These are phyloP conservation scores for Fusarium stilboides DNA, from an alignment of 2,329 filamentous ascomycete species.

Conservation along the genomic window DNA sequence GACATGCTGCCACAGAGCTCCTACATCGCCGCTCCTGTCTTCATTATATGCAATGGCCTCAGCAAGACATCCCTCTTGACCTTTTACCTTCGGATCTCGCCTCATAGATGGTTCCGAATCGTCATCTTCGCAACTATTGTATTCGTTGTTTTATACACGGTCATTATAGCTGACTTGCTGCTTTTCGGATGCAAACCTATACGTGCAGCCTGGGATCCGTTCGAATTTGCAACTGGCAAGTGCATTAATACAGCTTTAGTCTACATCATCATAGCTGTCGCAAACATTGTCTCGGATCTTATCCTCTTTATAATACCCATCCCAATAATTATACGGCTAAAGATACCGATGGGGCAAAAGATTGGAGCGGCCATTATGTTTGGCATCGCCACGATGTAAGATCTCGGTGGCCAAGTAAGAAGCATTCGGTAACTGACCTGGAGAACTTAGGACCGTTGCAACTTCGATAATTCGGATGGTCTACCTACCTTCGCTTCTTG, in stretches of 20 bases:
- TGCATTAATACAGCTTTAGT: constrained; percentile 62
- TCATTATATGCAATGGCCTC: constrained; percentile 53
- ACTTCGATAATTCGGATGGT: constrained; percentile 52
- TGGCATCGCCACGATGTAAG: constrained; percentile 56
- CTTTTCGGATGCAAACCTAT: constrained; percentile 43
- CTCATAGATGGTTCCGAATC: constrained; percentile 50
- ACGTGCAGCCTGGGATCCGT: constrained; percentile 41
- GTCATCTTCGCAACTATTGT: constrained; percentile 47
- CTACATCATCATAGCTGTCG: constrained; percentile 64
- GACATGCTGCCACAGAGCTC: constrained; percentile 30
- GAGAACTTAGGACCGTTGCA: constrained; percentile 48
- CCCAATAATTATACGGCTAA: constrained; percentile 59
- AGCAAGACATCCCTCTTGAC: constrained; percentile 56
- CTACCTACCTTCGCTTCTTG: constrained; percentile 44
- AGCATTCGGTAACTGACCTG: not conserved
- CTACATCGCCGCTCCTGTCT: constrained; percentile 51
- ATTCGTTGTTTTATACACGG: constrained; percentile 51
- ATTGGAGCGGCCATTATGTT: constrained; percentile 61
- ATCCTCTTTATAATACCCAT: constrained; percentile 63
- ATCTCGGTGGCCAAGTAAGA: accelerated
- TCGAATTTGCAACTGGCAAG: constrained; percentile 47
- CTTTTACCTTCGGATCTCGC: constrained; percentile 55
- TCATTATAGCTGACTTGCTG: constrained; percentile 39
- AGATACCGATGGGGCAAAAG: constrained; percentile 63
- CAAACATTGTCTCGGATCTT: constrained; percentile 64